Evolutionary conservation across 2,329 filamentous ascomycete genomes (phyloP), one percentile per base, ranked within the genome.

Genomic region (Rhinocladiella mackenziei): DNA sequence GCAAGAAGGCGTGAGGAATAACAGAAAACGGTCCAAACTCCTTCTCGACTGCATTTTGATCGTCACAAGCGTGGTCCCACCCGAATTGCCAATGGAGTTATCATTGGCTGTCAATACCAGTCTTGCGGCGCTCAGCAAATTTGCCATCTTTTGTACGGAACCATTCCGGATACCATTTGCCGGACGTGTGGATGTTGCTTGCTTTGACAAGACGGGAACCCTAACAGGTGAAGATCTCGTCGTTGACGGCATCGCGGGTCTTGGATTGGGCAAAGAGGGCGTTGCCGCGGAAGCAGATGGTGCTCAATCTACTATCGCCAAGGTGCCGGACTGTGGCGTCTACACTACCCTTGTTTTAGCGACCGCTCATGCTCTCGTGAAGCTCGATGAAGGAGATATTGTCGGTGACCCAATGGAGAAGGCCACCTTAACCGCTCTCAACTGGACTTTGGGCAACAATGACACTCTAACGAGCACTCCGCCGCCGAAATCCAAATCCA

Each of bases 391-490:
- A 64, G 92, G 92, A 14, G 92, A 98, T 9, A 84, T 97, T 56
- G 92, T 98, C 32, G 92, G 92, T 59, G 92, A 98, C 61, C 92
- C 92, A 2, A 98, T 98, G 92, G 92, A 98, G 63, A 97, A 97
- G 69, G 92, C 92, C 32, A 97, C 92, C 1, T 73, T 98, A 19
- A 73, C 77, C 36, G 89, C 91, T 43, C 81, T 98, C 8, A 89
- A 91, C 41, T 98, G 92, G 92, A 82, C 77, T 44, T 76, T 98
- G n/a, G 89, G 89, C 35, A 84, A 81, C 60, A 92, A 95, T 55
- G 91, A 98, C 60, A 82, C 78, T 22, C 77, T 98, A 11, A 80
- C 80, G 19, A 84, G 81, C 64, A 89, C 86, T 62, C 65, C 72
- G 8, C 62, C 67, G 2, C 62, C 69, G 10, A 64, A 70, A 15